Evolutionary conservation across 2,329 filamentous ascomycete genomes (phyloP), one percentile per base, ranked within the genome.

Genomic region (Ceratocystis diversiconidia): DNA sequence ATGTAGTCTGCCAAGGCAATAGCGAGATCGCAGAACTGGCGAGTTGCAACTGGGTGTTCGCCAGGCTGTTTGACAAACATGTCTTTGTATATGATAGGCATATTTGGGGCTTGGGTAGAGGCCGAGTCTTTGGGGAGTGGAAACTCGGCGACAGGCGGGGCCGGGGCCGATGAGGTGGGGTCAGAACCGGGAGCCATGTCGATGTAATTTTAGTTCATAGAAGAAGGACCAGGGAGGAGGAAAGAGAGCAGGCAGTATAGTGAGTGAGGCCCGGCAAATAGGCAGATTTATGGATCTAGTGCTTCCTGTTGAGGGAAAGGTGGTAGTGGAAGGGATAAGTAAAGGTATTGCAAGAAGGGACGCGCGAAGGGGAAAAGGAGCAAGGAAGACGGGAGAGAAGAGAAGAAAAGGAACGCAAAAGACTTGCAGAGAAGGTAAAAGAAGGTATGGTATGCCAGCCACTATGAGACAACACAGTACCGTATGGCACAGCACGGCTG

Each of bases 1-100:
- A 67, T 67, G 36, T 67, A 64, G 32, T 67, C 65, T 8, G 65
- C 65, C 28, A 67, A 32, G 8, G 65, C 44, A n/a, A 19, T 61
- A 4, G 65, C 62, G 15, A 67, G 46, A 55, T 67, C 62, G 48
- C 61, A 64, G 41, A 67, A 67, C 62, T 67, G 65, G 17, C 36
- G 44, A 12, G 65, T 65, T 4, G 65, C 55, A 1, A 57, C 61
- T 7, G 65, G 62, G 36, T 64, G 62, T 57, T 64, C 55, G 2
- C 62, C 62, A 15, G 59, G 63, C 17, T 57, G 36, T 50, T 67
- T 67, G 46, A 55, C 43, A 28, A 67, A 67, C 65, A 67, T 67
- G 17, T 67, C 62, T 48, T 57, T 28, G 63, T 67, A 67, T 28
- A 67, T 32, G 17, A 67, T 64, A 2, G 62, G 65, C 19, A 36